Evolutionary conservation across 225 moss, liverwort and hornwort genomes (phyloP).

Genomic region (Bryoerythrophyllum caledonicum): DNA sequence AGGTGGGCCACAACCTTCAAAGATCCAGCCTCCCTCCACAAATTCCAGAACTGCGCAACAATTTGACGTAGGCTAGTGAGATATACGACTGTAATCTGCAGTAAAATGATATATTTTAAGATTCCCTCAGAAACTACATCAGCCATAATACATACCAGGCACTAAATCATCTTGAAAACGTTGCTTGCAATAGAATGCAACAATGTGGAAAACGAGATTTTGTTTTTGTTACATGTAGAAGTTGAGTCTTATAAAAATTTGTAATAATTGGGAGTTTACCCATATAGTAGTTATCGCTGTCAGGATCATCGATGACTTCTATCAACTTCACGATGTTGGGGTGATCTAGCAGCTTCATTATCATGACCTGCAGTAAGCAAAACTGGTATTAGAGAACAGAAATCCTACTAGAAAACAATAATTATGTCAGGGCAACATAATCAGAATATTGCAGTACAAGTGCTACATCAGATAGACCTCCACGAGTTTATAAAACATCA

Average conservation of each 20-base stretch:
- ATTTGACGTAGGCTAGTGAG: conserved; percentile 13
- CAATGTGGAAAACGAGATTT: not conserved
- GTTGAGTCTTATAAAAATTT: not conserved
- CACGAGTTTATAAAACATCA: conserved; percentile 6
- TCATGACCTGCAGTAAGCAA: conserved; percentile 68
- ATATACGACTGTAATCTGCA: not conserved
- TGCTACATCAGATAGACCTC: conserved; percentile 7
- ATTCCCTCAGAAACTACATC: not conserved
- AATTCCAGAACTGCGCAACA: conserved; percentile 80
- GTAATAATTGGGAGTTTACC: conserved; percentile 25
- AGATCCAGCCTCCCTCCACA: conserved; percentile 87
- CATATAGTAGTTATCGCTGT: conserved; percentile 64
- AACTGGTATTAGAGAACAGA: conserved; percentile 11
- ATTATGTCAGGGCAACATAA: not conserved
- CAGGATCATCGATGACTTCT: conserved; percentile 67
- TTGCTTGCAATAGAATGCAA: not conserved
- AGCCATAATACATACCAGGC: not conserved
- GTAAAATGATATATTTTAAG: not conserved
- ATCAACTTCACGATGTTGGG: conserved; percentile 68
- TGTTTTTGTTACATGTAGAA: not conserved
- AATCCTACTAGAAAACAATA: not conserved
- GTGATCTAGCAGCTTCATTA: conserved; percentile 95
- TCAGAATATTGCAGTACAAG: not conserved
- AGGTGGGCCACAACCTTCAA: conserved; percentile 91
- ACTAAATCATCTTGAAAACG: not conserved